These are phyloP conservation scores for Citrus glauca DNA, from an alignment of 345 rosid species.

Conservation along the genomic window DNA sequence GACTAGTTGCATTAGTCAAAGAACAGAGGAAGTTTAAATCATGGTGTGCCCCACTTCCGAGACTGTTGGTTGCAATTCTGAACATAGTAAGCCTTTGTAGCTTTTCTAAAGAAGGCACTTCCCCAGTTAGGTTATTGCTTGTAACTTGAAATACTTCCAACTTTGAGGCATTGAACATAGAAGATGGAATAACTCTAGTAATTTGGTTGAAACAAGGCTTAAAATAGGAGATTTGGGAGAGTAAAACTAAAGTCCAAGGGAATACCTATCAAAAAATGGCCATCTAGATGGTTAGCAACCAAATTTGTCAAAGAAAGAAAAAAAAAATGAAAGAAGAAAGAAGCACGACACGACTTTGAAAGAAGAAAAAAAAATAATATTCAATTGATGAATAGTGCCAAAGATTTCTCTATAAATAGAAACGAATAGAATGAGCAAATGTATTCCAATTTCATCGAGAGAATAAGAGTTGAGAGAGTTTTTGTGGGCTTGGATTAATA, in stretches of 20 bases:
- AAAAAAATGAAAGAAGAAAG: too few species aligned
- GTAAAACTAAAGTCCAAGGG: background rate
- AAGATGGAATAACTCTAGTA: constrained; percentile 1
- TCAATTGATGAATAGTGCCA: too few species aligned
- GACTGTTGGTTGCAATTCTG: background rate
- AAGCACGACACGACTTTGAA: too few species aligned
- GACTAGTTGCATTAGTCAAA: background rate
- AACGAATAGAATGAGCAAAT: too few species aligned
- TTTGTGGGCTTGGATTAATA: too few species aligned
- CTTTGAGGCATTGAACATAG: constrained; percentile 1
- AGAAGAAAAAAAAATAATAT: too few species aligned
- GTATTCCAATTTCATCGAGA: too few species aligned
- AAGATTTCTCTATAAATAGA: too few species aligned
- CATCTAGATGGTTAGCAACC: too few species aligned
- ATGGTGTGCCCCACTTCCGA: background rate
- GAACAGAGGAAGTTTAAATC: background rate
- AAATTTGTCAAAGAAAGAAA: too few species aligned
- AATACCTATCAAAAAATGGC: too few species aligned
- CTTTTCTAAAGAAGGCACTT: background rate
- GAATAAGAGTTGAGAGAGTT: too few species aligned
- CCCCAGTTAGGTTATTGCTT: background rate
- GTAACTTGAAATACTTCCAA: background rate
- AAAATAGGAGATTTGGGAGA: background rate
- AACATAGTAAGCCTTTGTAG: background rate
- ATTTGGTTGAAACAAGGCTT: background rate